phyloP scores from a whole-genome alignment of 495 filamentous ascomycete species.

The Annulohypoxylon nitens region DNA sequence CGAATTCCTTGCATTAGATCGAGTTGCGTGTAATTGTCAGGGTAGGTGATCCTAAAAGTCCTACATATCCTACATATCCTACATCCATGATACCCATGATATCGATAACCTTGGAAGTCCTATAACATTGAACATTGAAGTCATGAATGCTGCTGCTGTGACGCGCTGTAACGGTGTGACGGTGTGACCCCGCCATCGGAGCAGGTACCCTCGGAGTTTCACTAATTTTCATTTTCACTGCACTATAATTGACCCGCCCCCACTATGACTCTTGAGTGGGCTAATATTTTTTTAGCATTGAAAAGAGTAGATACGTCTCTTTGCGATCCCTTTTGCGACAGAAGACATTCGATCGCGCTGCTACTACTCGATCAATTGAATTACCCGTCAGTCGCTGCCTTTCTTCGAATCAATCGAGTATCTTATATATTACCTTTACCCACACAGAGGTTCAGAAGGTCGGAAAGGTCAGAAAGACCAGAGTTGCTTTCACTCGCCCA shows the following conservation, averaged over 20 bases:
- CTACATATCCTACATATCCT: too few relatives aligned
- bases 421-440: not conserved
- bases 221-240: conserved; percentile 29
- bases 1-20: conserved; percentile 6
- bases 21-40: conserved; percentile 1
- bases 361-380: conserved; percentile 18
- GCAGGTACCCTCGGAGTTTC: conserved; percentile 17
- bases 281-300: conserved; percentile 39
- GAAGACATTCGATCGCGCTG: conserved; percentile 18
- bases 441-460: too few relatives aligned
- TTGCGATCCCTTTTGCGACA: conserved; percentile 28
- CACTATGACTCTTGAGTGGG: conserved; percentile 37
- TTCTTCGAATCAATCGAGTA: not conserved
- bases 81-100: too few relatives aligned
- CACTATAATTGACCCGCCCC: conserved; percentile 37
- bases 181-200: conserved; percentile 36
- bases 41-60: not conserved
- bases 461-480: not conserved
- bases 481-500: conserved; percentile 18
- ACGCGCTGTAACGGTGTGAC: not conserved
- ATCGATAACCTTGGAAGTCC: too few relatives aligned
- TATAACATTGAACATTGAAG: too few relatives aligned
- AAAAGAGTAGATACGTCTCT: conserved; percentile 22
- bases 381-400: not conserved
- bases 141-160: too few relatives aligned